Evolutionary conservation across 805 yeast genomes (phyloP).

Genomic region (Scheffersomyces stipitis): DNA sequence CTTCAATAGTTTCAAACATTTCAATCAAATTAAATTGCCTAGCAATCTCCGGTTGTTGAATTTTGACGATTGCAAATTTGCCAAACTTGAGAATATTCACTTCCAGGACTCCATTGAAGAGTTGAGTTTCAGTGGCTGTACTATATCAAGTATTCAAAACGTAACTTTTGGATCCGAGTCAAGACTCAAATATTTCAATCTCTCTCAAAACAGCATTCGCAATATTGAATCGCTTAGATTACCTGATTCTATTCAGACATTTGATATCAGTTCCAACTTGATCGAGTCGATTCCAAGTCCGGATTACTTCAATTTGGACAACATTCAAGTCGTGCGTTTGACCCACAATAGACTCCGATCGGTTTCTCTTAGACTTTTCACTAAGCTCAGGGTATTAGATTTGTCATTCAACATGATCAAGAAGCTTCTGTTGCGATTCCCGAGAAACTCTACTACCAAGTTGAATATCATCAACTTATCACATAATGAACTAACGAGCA

Average conservation of each 20-base stretch:
- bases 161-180: slow-evolving; percentile 10
- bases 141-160: slow-evolving; percentile 8
- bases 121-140: slow-evolving; percentile 18
- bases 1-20: slow-evolving; percentile 11
- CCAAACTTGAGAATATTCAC: slow-evolving; percentile 4
- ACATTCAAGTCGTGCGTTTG: too few relatives aligned
- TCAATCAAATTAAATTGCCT: slow-evolving; percentile 14
- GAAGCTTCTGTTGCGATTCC: slow-evolving; percentile 1
- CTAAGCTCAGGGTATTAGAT: slow-evolving; percentile 8
- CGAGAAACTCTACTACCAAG: neutral
- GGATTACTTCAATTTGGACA: too few relatives aligned
- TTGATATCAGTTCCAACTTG: slow-evolving; percentile 1
- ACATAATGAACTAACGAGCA: slow-evolving; percentile 11
- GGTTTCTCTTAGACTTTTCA: too few relatives aligned
- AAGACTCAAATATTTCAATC: slow-evolving; percentile 7
- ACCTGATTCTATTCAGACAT: slow-evolving; percentile 2
- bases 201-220: slow-evolving; percentile 14
- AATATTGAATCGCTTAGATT: slow-evolving; percentile 9
- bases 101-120: slow-evolving; percentile 13
- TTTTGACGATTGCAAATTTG: slow-evolving; percentile 16
- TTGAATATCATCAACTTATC: slow-evolving; percentile 12
- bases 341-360: too few relatives aligned
- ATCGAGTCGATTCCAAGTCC: too few relatives aligned
- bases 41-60: slow-evolving; percentile 10
- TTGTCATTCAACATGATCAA: slow-evolving; percentile 13